Evolutionary conservation across 352 stramenopile genomes (phyloP).

Genomic region (Pythium scleroteichum): DNA sequence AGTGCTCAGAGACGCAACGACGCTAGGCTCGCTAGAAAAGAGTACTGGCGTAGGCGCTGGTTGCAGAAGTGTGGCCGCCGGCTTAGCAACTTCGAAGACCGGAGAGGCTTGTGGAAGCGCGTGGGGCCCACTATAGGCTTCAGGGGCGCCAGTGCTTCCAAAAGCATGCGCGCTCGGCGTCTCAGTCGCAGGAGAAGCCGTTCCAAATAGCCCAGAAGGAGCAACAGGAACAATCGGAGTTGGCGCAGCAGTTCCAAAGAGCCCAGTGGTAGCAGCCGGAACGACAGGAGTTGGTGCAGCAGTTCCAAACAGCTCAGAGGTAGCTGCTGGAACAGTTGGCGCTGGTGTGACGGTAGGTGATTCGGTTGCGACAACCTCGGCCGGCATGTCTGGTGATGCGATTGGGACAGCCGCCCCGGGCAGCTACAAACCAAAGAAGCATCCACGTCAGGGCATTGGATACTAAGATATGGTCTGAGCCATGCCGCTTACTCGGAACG

Average conservation of each 20-base stretch:
- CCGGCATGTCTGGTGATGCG: neutral
- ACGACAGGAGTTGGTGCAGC: neutral
- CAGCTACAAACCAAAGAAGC: conserved; percentile 8
- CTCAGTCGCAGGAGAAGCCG: neutral
- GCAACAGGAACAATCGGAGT: too few species aligned
- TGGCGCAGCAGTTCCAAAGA: too few species aligned
- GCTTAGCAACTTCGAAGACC: neutral
- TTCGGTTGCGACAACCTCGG: neutral
- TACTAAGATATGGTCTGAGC: neutral
- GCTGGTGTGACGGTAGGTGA: neutral
- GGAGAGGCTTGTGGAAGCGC: neutral
- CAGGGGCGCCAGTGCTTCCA: neutral
- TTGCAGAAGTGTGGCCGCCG: conserved; percentile 8
- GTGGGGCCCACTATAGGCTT: too few species aligned
- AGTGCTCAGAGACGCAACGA: conserved; percentile 10
- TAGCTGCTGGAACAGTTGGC: neutral
- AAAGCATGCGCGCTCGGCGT: conserved; percentile 15
- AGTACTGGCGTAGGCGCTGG: conserved; percentile 7
- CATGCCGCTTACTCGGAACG: conserved; percentile 60
- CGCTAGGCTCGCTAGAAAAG: conserved; percentile 7
- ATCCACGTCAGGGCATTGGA: too few species aligned
- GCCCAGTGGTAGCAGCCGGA: neutral
- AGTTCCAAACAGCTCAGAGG: neutral
- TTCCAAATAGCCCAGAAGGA: conserved; percentile 24
- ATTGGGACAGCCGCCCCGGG: conserved; percentile 1